Conservation (phyloP, 1,139 yeast species). For the Wickerhamiella pararugosa region DNA sequence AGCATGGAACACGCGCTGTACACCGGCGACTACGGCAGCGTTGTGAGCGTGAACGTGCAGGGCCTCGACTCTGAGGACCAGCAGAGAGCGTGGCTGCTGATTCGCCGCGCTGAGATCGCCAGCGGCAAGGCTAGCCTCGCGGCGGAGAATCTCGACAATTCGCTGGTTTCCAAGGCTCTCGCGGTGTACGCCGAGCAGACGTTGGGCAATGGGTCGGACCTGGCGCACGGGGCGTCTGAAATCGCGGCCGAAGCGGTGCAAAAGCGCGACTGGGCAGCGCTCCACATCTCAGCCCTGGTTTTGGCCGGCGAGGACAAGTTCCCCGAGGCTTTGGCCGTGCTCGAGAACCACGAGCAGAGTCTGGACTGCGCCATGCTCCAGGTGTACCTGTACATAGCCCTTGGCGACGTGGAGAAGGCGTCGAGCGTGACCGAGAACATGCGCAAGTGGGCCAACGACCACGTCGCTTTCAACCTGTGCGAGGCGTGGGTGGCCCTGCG, state of each 20-base stretch:
- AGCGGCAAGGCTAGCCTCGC: conserved; percentile 24
- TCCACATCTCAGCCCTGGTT: conserved; percentile 24
- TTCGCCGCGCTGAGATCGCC: conserved; percentile 25
- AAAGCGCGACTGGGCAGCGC: conserved; percentile 18
- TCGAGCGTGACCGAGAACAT: conserved; percentile 23
- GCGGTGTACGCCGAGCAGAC: conserved; percentile 17
- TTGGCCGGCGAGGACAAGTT: conserved; percentile 20
- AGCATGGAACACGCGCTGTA: conserved; percentile 28
- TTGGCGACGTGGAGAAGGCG: conserved; percentile 25
- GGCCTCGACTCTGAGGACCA: conserved; percentile 16
- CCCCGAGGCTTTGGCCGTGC: conserved; percentile 24
- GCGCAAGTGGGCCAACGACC: conserved; percentile 45
- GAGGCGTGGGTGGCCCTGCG: conserved; percentile 51
- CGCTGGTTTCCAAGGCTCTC: conserved; percentile 12
- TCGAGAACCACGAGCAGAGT: conserved; percentile 21
- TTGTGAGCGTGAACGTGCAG: conserved; percentile 19
- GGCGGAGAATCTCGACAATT: conserved; percentile 15
- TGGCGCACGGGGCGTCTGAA: conserved; percentile 12
- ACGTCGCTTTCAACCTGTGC: conserved; percentile 48
- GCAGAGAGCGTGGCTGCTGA: conserved; percentile 22
- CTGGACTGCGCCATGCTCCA: conserved; percentile 26
- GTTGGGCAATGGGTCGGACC: conserved; percentile 12
- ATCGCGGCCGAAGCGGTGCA: conserved; percentile 15
- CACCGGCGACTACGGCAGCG: conserved; percentile 27
- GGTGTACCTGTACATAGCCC: conserved; percentile 25